A percentile compares a stretch with the other conserved stretches of the same genome.
Conservation (phyloP, 306 rosid species). For the Prunus salicina region DNA sequence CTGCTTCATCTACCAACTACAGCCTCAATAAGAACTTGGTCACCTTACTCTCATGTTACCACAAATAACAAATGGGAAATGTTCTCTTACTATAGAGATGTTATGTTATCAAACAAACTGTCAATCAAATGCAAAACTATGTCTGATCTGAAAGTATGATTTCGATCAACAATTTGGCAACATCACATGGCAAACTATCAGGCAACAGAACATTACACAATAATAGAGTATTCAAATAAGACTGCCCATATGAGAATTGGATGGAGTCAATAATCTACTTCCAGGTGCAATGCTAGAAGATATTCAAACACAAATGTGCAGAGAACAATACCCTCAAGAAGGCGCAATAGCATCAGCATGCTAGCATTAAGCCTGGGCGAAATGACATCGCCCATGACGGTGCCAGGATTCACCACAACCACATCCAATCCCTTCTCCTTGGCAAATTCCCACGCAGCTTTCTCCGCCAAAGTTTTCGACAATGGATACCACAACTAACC, state of each 20-base stretch:
- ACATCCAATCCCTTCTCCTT: constrained; percentile 78
- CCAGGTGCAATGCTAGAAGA: background rate
- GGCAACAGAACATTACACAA: background rate
- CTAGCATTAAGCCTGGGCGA: constrained; percentile 78
- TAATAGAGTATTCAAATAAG: background rate
- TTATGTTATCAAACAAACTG: background rate
- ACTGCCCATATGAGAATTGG: no score
- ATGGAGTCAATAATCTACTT: background rate
- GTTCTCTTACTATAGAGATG: background rate
- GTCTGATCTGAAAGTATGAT: background rate
- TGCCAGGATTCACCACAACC: constrained; percentile 91
- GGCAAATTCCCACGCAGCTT: constrained; percentile 82
- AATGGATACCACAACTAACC: constrained; percentile 82
- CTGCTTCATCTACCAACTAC: background rate
- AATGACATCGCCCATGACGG: constrained; percentile 80
- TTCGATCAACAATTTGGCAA: background rate
- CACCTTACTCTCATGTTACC: background rate
- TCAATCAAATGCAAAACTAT: background rate
- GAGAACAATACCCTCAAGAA: constrained; percentile 62
- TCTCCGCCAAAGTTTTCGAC: constrained; percentile 86
- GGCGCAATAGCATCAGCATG: constrained; percentile 73
- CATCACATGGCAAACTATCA: background rate
- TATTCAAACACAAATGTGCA: background rate
- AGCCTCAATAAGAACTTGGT: background rate
- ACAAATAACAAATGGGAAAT: background rate